Base-by-base conservation (phyloP, 169 alveolate species). In the Plasmodium chabaudi region DNA sequence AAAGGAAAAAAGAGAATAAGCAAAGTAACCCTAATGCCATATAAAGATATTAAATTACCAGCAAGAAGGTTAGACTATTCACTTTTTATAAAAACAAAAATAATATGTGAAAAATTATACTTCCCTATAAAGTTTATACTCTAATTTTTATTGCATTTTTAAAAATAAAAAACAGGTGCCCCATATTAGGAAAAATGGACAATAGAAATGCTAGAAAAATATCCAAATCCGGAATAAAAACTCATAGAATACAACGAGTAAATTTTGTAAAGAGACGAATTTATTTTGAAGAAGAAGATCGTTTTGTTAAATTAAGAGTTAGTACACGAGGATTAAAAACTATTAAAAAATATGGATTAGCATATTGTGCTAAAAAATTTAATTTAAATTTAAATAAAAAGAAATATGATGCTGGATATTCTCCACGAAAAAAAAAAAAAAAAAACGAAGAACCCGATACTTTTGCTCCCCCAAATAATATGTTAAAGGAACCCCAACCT, bases 101-200 rank as follows among this genome's bases (percentile, higher is more conserved):
- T 2, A 51, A 13, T 44, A 49, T 39, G 15, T 51, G 21, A 34
- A 34, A 34, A 34, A 34, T 34, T 39, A 72, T 63, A 60, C n/a
- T 17, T 13, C 15, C 13, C 51, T 17, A 53, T 15, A 9, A 9
- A 23, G 42, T 23, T 9, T n/a, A n/a, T n/a, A 10, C 53, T 17
- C 9, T 57, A 5, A 15, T 42, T 1, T 27, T 17, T 21, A 23
- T 19, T 19, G 4, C 13, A n/a, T 42, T 39, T 68, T 68, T 17
- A 23, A 47, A 61, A 34, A 13, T 57, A 72, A 27, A 49, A 39
- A 15, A 72, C 25, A 95, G 97, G 93, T 95, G 97, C 70, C 87
- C 92, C 94, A 72, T 95, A 49, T 86, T 95, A 39, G 97, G 97
- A n/a, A 95, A 95, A 67, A 95, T 95, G 97, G 97, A 94, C 84